phyloP scores from a whole-genome alignment of 768 basidiomycete genomes.

The Sutorius australiensis region DNA sequence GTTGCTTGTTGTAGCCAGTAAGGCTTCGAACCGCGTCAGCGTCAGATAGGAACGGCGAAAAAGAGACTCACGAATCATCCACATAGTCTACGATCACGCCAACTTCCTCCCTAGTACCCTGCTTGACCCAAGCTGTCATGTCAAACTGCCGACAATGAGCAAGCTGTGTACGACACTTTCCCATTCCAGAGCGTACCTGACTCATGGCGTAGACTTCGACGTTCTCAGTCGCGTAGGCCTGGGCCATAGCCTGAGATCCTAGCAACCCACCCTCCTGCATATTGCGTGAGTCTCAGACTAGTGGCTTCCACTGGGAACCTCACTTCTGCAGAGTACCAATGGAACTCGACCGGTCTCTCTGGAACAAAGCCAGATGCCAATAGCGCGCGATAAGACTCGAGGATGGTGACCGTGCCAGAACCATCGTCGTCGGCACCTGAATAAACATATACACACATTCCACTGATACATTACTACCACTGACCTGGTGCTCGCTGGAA shows the following conservation, averaged over 20 bases:
- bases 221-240: slow-evolving; percentile 51
- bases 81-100: slow-evolving; percentile 84
- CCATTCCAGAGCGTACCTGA: slow-evolving; percentile 20
- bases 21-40: slow-evolving; percentile 44
- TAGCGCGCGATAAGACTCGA: slow-evolving; percentile 43
- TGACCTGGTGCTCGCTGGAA: slow-evolving; percentile 74
- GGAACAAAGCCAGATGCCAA: slow-evolving; percentile 41
- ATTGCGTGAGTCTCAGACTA: neutral
- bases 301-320: slow-evolving; percentile 1
- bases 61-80: slow-evolving; percentile 49
- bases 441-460: neutral
- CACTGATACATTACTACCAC: neutral
- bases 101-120: slow-evolving; percentile 71
- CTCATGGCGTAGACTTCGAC: slow-evolving; percentile 29
- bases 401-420: slow-evolving; percentile 43
- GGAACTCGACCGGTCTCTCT: slow-evolving; percentile 42
- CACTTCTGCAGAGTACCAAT: slow-evolving; percentile 47
- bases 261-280: slow-evolving; percentile 72
- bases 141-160: slow-evolving; percentile 60
- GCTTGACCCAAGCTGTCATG: slow-evolving; percentile 94
- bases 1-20: slow-evolving; percentile 73
- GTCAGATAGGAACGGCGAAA: slow-evolving; percentile 23
- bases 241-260: slow-evolving; percentile 87
- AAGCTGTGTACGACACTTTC: neutral
- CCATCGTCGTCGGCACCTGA: slow-evolving; percentile 43